Evolutionary conservation across 108 stramenopile species (phyloP).

Genomic region (Schizochytrium sp.): DNA sequence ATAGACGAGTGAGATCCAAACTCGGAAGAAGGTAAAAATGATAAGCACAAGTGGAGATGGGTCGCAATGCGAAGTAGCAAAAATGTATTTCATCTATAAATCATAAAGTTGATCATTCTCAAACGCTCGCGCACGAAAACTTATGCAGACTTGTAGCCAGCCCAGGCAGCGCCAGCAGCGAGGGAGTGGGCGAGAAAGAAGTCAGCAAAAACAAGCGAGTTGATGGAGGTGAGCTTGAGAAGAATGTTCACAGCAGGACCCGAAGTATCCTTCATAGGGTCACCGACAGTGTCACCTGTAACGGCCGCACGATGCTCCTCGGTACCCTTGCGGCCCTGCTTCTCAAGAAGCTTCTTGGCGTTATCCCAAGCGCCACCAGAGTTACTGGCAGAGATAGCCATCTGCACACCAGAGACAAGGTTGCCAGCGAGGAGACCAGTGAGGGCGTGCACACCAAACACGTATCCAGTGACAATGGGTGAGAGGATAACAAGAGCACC

Average conservation of each 20-base stretch:
- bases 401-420: constrained; percentile 90
- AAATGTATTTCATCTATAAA: no score
- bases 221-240: constrained; percentile 88
- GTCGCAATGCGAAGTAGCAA: no score
- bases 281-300: constrained; percentile 80
- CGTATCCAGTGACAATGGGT: constrained; percentile 69
- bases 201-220: constrained; percentile 84
- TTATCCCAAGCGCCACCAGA: constrained; percentile 98
- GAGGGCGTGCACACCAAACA: constrained; percentile 63
- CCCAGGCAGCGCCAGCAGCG: constrained; percentile 55
- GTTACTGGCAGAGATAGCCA: constrained; percentile 91
- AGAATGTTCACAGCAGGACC: constrained; percentile 80
- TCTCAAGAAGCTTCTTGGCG: constrained; percentile 89
- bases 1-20: no score
- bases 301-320: constrained; percentile 81
- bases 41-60: no score
- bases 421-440: constrained; percentile 83
- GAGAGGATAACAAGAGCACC: constrained; percentile 70
- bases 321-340: constrained; percentile 85
- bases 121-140: no score
- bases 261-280: constrained; percentile 83
- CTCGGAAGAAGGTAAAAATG: no score
- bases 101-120: no score
- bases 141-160: constrained; percentile 44
- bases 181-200: constrained; percentile 71